These are phyloP conservation scores for Dendrothele bispora DNA, from an alignment of 768 basidiomycete genomes.

Conservation along the genomic window DNA sequence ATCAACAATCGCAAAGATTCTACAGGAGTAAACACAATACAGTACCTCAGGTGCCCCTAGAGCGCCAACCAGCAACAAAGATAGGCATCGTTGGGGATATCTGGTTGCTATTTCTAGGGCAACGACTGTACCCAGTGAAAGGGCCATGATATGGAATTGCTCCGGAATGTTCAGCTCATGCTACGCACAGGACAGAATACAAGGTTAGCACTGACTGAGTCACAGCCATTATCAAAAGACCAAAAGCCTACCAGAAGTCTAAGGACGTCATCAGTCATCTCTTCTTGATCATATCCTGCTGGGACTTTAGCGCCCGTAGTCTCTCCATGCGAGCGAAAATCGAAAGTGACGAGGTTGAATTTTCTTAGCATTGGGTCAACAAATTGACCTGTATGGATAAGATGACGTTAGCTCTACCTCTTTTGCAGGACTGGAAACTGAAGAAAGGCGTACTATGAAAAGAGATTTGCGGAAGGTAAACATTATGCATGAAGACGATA, in stretches of 20 bases:
- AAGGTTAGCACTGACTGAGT: background rate
- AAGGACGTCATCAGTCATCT: constrained; percentile 1
- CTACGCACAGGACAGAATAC: background rate
- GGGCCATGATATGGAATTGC: constrained; percentile 3
- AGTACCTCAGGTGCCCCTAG: too few relatives aligned
- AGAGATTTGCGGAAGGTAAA: constrained; percentile 1
- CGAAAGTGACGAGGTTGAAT: constrained; percentile 7
- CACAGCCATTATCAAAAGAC: background rate
- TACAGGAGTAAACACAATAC: background rate
- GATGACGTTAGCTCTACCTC: background rate
- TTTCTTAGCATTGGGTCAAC: constrained; percentile 5
- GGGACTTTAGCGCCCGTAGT: constrained; percentile 1
- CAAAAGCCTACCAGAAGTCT: constrained; percentile 1
- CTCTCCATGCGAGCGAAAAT: constrained; percentile 1
- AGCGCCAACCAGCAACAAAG: constrained; percentile 3
- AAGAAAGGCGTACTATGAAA: constrained; percentile 7
- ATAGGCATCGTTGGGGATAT: constrained; percentile 1
- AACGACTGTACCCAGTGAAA: constrained; percentile 1
- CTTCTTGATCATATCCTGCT: constrained; percentile 1
- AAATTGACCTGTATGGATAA: constrained; percentile 1
- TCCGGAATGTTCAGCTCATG: constrained; percentile 2
- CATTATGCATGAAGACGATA: constrained; percentile 3
- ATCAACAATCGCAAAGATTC: background rate
- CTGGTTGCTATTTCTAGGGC: constrained; percentile 3
- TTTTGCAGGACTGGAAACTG: too few relatives aligned